Conservation (phyloP, 2,329 filamentous ascomycete genomes). For the Pyricularia pennisetigena region DNA sequence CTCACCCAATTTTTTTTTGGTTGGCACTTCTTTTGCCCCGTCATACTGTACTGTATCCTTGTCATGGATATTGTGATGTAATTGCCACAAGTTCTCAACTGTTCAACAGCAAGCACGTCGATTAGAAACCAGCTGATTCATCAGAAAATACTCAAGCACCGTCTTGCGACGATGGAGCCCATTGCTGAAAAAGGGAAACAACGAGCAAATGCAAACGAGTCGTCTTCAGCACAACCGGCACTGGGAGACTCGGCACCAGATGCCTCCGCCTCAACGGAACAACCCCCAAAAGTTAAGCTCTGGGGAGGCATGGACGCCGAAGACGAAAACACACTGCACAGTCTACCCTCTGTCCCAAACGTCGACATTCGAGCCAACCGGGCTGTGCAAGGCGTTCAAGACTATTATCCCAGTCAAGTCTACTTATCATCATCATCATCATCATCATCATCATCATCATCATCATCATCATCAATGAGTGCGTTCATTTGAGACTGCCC, state of each 20-base stretch:
- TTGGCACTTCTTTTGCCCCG: background rate
- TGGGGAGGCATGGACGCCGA: conserved; percentile 23
- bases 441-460: too few relatives aligned
- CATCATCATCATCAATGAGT: background rate
- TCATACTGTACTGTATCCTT: background rate
- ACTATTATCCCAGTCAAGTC: conserved; percentile 9
- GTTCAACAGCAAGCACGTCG: background rate
- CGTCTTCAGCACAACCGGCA: background rate
- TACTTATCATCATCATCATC: background rate
- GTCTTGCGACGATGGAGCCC: background rate
- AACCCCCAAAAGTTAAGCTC: background rate
- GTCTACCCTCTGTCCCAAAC: conserved; percentile 18
- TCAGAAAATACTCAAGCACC: background rate
- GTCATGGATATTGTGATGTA: background rate
- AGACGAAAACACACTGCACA: conserved; percentile 22
- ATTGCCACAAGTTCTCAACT: background rate
- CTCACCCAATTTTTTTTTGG: background rate
- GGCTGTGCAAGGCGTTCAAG: conserved; percentile 9
- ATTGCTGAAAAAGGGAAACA: background rate
- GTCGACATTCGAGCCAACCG: conserved; percentile 13
- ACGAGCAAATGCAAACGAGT: background rate
- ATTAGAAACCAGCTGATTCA: background rate
- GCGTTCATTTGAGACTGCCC: background rate
- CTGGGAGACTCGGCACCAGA: background rate
- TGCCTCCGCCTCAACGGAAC: background rate